A percentile compares a stretch with the other conserved stretches of the same genome.
phyloP scores from a whole-genome alignment of 768 basidiomycete species.

The Austroboletus festivus region DNA sequence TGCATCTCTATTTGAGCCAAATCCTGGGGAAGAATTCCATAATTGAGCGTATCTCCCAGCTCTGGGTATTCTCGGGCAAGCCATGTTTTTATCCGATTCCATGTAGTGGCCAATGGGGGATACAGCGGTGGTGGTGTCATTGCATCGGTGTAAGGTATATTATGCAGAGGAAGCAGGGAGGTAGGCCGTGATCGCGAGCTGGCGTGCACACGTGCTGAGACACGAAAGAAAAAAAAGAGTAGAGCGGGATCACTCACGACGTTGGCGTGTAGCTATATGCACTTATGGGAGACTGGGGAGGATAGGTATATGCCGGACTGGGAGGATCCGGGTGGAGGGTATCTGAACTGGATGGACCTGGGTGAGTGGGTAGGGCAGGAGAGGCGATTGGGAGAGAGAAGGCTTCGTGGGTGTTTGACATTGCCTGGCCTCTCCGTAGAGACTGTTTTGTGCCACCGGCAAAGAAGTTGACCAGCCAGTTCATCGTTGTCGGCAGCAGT shows the following conservation, averaged over 20 bases:
- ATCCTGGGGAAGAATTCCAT: conserved; percentile 78
- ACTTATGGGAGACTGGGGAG: conserved; percentile 54
- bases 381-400: conserved; percentile 81
- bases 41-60: conserved; percentile 92
- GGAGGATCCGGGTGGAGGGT: conserved; percentile 47
- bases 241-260: conserved; percentile 38
- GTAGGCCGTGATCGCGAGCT: conserved; percentile 47
- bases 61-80: conserved; percentile 87
- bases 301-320: conserved; percentile 69
- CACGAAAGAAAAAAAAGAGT: not conserved
- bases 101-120: conserved; percentile 79
- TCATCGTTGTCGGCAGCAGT: conserved; percentile 43
- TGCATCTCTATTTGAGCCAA: conserved; percentile 80
- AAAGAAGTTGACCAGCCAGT: conserved; percentile 72
- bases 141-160: conserved; percentile 44
- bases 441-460: conserved; percentile 46
- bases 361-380: conserved; percentile 50
- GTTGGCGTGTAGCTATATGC: conserved; percentile 61
- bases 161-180: conserved; percentile 68
- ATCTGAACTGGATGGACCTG: conserved; percentile 59
- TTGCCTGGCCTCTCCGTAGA: conserved; percentile 58
- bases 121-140: conserved; percentile 44
- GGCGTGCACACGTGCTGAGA: conserved; percentile 5
- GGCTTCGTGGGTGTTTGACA: conserved; percentile 81
- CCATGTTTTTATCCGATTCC: conserved; percentile 82